These are phyloP conservation scores for Forsythia viridissima DNA, from an alignment of 257 asterid species.

Conservation along the genomic window DNA sequence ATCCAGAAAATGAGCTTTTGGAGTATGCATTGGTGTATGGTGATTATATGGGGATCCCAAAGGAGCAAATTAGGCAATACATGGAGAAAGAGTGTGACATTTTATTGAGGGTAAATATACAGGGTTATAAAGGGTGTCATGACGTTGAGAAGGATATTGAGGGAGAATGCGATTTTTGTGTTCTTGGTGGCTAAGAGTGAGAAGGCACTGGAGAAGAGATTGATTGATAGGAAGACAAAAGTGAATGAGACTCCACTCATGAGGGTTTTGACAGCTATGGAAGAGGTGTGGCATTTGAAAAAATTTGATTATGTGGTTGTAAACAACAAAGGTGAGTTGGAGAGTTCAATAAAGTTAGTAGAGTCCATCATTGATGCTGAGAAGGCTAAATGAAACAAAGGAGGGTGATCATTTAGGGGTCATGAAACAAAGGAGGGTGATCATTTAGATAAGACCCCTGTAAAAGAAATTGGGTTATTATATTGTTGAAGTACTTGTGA, in stretches of 20 bases:
- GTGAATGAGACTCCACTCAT: conserved; percentile 62
- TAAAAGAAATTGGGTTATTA: conserved; percentile 11
- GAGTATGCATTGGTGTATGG: conserved; percentile 95
- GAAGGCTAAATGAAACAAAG: conserved; percentile 80
- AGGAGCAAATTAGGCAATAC: conserved; percentile 77
- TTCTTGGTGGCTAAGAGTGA: conserved; percentile 90
- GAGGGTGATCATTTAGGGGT: conserved; percentile 48
- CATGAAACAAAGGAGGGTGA: conserved; percentile 56
- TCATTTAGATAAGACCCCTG: conserved; percentile 31
- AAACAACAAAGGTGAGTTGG: conserved; percentile 86
- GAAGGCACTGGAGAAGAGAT: conserved; percentile 84
- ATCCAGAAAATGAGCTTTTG: conserved; percentile 72
- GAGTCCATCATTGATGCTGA: conserved; percentile 89
- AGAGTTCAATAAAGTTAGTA: conserved; percentile 59
- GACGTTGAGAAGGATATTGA: conserved; percentile 61
- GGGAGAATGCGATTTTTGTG: conserved; percentile 66
- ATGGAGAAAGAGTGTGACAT: conserved; percentile 83
- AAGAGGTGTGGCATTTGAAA: conserved; percentile 77
- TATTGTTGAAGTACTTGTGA: background rate
- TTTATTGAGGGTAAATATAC: conserved; percentile 87
- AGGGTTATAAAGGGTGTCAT: conserved; percentile 91
- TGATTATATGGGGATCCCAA: conserved; percentile 82
- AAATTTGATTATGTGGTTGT: conserved; percentile 93
- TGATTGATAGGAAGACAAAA: conserved; percentile 87
- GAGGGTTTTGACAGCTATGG: conserved; percentile 81